Base-by-base conservation (phyloP, 345 rosid genomes). In the Limnanthes douglasii region DNA sequence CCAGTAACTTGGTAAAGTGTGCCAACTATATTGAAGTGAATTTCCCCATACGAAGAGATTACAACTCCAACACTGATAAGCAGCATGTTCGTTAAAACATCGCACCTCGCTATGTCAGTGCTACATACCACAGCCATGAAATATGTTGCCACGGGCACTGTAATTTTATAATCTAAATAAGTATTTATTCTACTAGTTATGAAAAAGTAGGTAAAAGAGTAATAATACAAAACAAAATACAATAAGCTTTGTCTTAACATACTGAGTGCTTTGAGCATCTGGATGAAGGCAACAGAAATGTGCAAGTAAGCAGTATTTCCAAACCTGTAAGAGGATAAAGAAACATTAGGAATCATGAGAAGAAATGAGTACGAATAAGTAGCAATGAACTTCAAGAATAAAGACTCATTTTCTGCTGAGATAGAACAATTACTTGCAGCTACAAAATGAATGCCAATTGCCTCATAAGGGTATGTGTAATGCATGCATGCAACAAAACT, bases 121-220 rank as follows among this genome's bases (percentile, higher is more conserved):
- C 92, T 92, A 24, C 95, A 80, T 41, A 90, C 44, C 54, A 90
- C 77, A 40, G 86, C 92, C 74, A 81, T 68, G 39, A 65, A 17
- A 62, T 75, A 84, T 48, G 98, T 84, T 30, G 95, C 95, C 34
- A 83, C 97, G 25, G 93, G 93, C 97, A 86, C 97, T 86, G 86
- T 42, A 51, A 70, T 27, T 49, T 35, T 31, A 46, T 53, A 51
- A 47, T 24, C 44, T 18, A 39, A 44, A 34, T 37, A 19, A 53
- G 42, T 6, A 46, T 18, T 30, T n/a, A n/a, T n/a, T n/a, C n/a
- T n/a, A n/a, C n/a, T n/a, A n/a, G n/a, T n/a, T n/a, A n/a, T n/a
- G n/a, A n/a, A n/a, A n/a, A n/a, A n/a, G n/a, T 23, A 22, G 20
- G 27, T 31, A 2, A 42, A 29, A 34, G n/a, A n/a, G n/a, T n/a